Evolutionary conservation across 2,329 filamentous ascomycete species (phyloP).

Genomic region (Trichoderma afroharzianum): DNA sequence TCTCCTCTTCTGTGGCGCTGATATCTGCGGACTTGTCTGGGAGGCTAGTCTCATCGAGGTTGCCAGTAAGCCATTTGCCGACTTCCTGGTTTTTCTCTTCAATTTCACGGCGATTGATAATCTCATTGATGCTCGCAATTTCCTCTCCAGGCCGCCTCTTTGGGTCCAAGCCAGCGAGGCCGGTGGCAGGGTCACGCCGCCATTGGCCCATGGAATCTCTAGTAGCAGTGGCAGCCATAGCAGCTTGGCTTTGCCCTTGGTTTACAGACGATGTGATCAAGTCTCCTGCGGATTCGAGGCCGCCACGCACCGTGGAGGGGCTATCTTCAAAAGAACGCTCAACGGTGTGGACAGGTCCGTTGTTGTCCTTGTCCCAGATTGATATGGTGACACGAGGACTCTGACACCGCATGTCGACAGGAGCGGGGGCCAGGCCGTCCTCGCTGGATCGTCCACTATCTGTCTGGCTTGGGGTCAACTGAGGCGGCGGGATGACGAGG

Average conservation of each 20-base stretch:
- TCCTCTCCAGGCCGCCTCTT: conserved; percentile 41
- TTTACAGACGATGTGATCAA: conserved; percentile 29
- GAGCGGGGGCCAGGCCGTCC: conserved; percentile 40
- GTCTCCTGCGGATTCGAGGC: conserved; percentile 39
- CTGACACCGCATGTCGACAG: conserved; percentile 41
- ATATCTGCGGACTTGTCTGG: conserved; percentile 27
- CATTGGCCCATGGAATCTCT: conserved; percentile 43
- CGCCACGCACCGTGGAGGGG: conserved; percentile 34
- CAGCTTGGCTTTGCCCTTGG: conserved; percentile 12
- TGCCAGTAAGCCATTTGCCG: conserved; percentile 46
- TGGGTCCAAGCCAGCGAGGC: conserved; percentile 48
- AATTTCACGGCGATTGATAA: conserved; percentile 38
- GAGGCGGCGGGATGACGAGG: conserved; percentile 27
- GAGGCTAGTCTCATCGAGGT: conserved; percentile 29
- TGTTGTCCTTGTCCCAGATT: conserved; percentile 48
- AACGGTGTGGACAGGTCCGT: conserved; percentile 35
- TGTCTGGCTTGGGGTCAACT: conserved; percentile 49
- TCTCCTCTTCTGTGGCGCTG: conserved; percentile 21
- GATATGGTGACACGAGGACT: conserved; percentile 57
- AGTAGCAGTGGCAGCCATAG: conserved; percentile 8
- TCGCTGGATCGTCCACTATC: conserved; percentile 50
- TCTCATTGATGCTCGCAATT: conserved; percentile 48
- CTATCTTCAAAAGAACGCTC: conserved; percentile 40
- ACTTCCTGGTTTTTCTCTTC: conserved; percentile 49
- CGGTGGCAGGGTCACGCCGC: conserved; percentile 37